Conservation (phyloP, 129 eudicot species). For the Helichrysum umbraculigerum region DNA sequence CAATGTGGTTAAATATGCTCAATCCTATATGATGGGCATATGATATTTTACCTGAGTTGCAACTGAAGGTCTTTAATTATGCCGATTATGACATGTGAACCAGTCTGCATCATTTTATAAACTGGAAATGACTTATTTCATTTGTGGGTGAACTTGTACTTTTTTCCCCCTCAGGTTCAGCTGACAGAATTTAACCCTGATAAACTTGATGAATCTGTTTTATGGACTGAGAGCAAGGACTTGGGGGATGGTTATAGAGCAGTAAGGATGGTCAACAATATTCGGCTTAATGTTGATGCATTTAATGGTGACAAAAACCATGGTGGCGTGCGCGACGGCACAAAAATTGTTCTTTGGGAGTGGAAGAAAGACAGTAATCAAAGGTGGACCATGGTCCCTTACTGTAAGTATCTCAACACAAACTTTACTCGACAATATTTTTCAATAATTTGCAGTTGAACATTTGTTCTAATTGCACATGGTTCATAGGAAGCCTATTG, state of each 20-base stretch:
- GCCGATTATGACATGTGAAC: background rate
- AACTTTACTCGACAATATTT: slow-evolving; percentile 2
- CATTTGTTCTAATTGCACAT: background rate
- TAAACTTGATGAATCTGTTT: slow-evolving; percentile 61
- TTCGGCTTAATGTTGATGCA: slow-evolving; percentile 69
- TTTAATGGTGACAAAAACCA: slow-evolving; percentile 63
- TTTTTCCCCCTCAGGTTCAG: slow-evolving; percentile 64
- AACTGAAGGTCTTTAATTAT: background rate
- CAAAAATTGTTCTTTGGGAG: slow-evolving; percentile 67
- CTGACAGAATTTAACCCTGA: slow-evolving; percentile 61
- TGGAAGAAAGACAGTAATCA: slow-evolving; percentile 83
- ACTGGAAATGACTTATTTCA: background rate
- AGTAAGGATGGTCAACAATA: slow-evolving; percentile 79
- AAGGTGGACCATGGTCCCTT: slow-evolving; percentile 68
- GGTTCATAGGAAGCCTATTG: background rate
- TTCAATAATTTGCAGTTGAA: background rate
- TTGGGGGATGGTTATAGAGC: slow-evolving; percentile 69
- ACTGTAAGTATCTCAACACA: slow-evolving; percentile 49
- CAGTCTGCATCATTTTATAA: background rate
- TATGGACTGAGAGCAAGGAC: slow-evolving; percentile 79
- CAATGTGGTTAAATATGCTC: no score
- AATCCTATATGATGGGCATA: background rate
- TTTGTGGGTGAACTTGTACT: slow-evolving; percentile 8
- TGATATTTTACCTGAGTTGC: background rate
- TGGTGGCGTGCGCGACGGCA: slow-evolving; percentile 83